Conservation (phyloP, 129 eudicot species). For the Oenanthe sinensis region DNA sequence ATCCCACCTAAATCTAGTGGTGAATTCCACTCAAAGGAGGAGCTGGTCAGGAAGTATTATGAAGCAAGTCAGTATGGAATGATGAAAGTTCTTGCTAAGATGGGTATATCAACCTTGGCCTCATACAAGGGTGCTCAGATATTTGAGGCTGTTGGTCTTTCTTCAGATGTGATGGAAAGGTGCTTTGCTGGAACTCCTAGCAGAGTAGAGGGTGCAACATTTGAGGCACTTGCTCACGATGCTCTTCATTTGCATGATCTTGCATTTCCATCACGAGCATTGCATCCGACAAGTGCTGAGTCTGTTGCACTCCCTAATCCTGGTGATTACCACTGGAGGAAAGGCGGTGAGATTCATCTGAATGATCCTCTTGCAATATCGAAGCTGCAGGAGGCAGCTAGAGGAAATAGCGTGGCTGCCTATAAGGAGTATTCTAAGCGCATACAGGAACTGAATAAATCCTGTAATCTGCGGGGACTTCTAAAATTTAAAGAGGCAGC, state of each 20-base stretch:
- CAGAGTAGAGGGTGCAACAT: conserved; percentile 97
- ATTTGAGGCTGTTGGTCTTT: conserved; percentile 95
- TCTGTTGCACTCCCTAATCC: conserved; percentile 91
- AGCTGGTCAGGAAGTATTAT: conserved; percentile 70
- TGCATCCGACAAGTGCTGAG: conserved; percentile 76
- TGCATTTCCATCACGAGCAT: conserved; percentile 69
- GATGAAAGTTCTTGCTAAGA: conserved; percentile 98
- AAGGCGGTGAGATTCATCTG: conserved; percentile 86
- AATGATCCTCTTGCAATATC: conserved; percentile 94
- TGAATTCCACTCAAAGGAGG: conserved; percentile 73
- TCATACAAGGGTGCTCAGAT: conserved; percentile 98
- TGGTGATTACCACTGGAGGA: conserved; percentile 96
- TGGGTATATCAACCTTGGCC: conserved; percentile 98
- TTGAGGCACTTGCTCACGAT: conserved; percentile 81
- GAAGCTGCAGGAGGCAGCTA: conserved; percentile 88
- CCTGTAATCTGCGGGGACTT: conserved; percentile 79
- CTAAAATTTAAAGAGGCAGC: conserved; percentile 67
- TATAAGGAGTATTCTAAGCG: conserved; percentile 87
- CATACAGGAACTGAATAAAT: conserved; percentile 69
- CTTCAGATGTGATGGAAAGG: conserved; percentile 84
- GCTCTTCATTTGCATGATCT: conserved; percentile 66
- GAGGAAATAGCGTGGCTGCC: conserved; percentile 83
- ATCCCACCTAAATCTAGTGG: conserved; percentile 87
- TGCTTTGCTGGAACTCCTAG: conserved; percentile 95
- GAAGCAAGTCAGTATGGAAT: conserved; percentile 92